Percentiles rank a stretch among this genome's conserved stretches.
phyloP scores from a whole-genome alignment of 805 yeast genomes.

The Zygoascus tannicola region DNA sequence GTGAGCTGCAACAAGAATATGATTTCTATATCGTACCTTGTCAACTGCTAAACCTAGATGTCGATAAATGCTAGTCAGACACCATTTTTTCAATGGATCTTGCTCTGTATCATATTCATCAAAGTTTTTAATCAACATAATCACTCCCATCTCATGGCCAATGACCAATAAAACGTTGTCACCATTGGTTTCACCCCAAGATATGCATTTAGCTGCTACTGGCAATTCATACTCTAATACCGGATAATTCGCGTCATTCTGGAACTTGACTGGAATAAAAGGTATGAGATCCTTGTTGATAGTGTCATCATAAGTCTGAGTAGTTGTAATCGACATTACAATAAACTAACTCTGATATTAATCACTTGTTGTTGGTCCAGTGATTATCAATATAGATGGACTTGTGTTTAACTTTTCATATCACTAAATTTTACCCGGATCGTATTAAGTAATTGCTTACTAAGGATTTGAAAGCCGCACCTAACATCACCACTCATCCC shows the following conservation, averaged over 20 bases:
- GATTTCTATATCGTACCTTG: slow-evolving; percentile 8
- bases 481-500: too few species aligned
- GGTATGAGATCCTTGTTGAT: neutral
- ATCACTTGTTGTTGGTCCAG: too few species aligned
- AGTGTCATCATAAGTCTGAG: too few species aligned
- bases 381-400: too few species aligned
- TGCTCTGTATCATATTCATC: neutral
- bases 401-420: too few species aligned
- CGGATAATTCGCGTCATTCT: slow-evolving; percentile 1
- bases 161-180: slow-evolving; percentile 10
- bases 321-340: too few species aligned
- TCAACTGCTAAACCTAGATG: slow-evolving; percentile 15
- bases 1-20: slow-evolving; percentile 17
- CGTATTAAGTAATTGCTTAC: too few species aligned
- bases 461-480: too few species aligned
- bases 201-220: slow-evolving; percentile 8
- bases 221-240: slow-evolving; percentile 9
- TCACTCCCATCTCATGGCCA: slow-evolving; percentile 16
- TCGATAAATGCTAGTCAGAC: slow-evolving; percentile 2
- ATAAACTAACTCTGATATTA: too few species aligned
- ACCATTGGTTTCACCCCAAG: slow-evolving; percentile 10
- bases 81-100: neutral
- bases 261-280: slow-evolving; percentile 2
- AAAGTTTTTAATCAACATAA: slow-evolving; percentile 4
- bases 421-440: too few species aligned